Base-by-base conservation (phyloP, 371 early-diverging fungal species). In the Rhizopus arrhizus region DNA sequence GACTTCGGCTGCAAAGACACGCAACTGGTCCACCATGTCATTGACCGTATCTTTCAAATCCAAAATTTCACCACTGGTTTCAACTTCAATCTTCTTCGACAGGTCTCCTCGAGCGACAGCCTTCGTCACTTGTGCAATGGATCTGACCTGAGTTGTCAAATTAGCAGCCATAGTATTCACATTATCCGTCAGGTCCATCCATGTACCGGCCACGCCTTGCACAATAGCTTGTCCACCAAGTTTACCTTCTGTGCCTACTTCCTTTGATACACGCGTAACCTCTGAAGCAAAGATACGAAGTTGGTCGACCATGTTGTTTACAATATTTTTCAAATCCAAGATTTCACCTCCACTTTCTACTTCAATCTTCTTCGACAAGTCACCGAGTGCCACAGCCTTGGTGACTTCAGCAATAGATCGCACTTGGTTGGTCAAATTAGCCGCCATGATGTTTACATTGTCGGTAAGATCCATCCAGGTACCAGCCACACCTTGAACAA, bases 61-160 rank as follows among this genome's bases (percentile, higher is more conserved):
- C 1, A 68, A 32, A 2, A 74, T 66, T 47, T 74, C 74, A 15
- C 74, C 74, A 15, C 68, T 48, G 2, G 54, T 61, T 33, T 74
- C 71, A 1, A 74, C 70, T 32, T 68, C 69, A 56, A 74, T 71
- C 50, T 70, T 74, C 58, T 70, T 68, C 0, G 66, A 69, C 7
- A 73, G 49, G 55, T 73, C 73, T 47, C 73, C 73, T 1, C 16
- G 5, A 3, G 73, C 73, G 0, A 73, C 73, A 2, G 73, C 73
- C 49, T 68, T 69, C 0, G 69, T 69, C 0, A 71, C 71, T 53
- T 66, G 57, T 2, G 74, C 70, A 59, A 74, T 74, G 11, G 77
- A 74, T 2, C 87, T 74, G 5, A 85, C 84, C 54, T 85, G 85
- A 3, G 56, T 67, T 0, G 85, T 85, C 3, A 85, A 58, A 68